Evolutionary conservation across 768 basidiomycete genomes (phyloP).

Genomic region (Leccinum broughii): DNA sequence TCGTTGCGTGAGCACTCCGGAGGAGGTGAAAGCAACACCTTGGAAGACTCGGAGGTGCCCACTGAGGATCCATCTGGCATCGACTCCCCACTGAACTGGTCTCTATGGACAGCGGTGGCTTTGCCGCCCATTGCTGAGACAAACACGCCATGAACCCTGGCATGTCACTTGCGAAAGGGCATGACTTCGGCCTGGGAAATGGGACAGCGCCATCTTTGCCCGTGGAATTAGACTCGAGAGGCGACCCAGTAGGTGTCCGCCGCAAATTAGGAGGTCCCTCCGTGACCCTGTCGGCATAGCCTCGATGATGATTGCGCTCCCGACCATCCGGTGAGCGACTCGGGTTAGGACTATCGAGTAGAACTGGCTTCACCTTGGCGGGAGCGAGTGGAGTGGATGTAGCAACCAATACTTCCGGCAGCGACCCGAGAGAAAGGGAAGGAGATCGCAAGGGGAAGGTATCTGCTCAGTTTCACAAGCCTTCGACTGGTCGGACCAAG

Average conservation of each 20-base stretch:
- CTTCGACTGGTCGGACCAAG: no score
- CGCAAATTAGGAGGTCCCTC: constrained; percentile 36
- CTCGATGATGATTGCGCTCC: constrained; percentile 55
- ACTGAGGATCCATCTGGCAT: constrained; percentile 48
- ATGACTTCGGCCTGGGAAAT: constrained; percentile 38
- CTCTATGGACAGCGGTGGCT: constrained; percentile 17
- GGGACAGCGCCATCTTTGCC: constrained; percentile 25
- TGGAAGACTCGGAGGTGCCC: constrained; percentile 39
- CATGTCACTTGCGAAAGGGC: constrained; percentile 27
- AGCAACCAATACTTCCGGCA: constrained; percentile 11
- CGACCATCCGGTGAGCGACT: constrained; percentile 15
- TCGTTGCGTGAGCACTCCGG: no score
- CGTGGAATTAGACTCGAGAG: constrained; percentile 28
- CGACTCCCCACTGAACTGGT: constrained; percentile 34
- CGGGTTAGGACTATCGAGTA: constrained; percentile 12
- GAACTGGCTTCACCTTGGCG: constrained; percentile 9
- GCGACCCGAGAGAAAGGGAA: not conserved
- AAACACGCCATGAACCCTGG: constrained; percentile 11
- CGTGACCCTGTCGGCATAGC: constrained; percentile 50
- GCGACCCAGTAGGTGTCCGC: constrained; percentile 52
- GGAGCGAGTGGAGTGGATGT: constrained; percentile 10
- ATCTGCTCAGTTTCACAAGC: no score
- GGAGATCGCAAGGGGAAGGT: no score
- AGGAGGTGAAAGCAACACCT: constrained; percentile 42
- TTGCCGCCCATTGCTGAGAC: constrained; percentile 3